Evolutionary conservation across 768 basidiomycete species (phyloP), one percentile per base, ranked within the genome.

Genomic region (Agrocybe pediades): DNA sequence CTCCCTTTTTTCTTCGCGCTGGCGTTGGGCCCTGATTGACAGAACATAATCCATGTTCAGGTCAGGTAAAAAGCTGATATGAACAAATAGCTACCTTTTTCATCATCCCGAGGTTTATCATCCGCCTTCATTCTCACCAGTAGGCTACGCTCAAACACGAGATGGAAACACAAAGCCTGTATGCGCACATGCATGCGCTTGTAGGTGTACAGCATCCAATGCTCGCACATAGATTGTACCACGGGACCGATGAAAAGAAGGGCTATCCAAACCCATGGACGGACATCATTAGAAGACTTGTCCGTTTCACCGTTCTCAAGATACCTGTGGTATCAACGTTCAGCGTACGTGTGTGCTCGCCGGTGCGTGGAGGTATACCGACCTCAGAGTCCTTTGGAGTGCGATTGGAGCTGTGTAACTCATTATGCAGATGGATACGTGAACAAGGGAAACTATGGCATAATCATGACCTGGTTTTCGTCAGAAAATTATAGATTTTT

Each of bases 181-280:
- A 53, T 52, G 24, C 58, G 53, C 71, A 52, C 73, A 58, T 47
- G 56, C 61, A 65, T 82, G 74, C 55, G 81, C 47, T 65, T 83
- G 67, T 71, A 65, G 27, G 79, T 63, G 64, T 73, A 83, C 36
- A 79, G 71, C 60, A 86, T 88, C 69, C 74, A 77, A 56, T 90
- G 84, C 52, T 80, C 76, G 40, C 70, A 62, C 8, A 86, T 24
- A 1, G 80, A 73, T 7, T 68, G 71, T 7, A 79, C 0, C 1
- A 75, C 61, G 9, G 85, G 81, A 17, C 81, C 84, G 3, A 80
- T 44, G 60, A 84, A 80, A 9, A 86, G 70, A 57, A 70, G 70
- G 0, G 68, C 29, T 23, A 90, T 78, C 87, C 88, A 90, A 8
- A 89, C 78, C 82, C 88, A 88, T 0, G 89, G 87, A 5, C 51